These are phyloP conservation scores for Obba rivulosa DNA, from an alignment of 768 basidiomycete genomes.

Conservation along the genomic window DNA sequence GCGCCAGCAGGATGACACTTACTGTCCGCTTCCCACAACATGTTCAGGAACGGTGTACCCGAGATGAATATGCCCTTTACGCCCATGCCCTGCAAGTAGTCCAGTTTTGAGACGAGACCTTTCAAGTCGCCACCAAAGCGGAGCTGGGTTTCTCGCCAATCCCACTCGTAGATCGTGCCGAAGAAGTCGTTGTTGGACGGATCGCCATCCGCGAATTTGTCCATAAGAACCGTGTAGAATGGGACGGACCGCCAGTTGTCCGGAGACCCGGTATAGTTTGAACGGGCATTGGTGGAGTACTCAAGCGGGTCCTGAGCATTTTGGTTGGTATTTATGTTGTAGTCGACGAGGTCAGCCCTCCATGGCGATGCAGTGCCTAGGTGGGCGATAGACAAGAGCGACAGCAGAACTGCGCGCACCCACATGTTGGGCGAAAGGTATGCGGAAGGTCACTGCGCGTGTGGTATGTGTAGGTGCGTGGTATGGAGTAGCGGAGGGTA, in stretches of 20 bases:
- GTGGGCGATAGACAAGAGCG: conserved; percentile 33
- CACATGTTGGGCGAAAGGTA: conserved; percentile 33
- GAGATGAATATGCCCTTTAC: conserved; percentile 82
- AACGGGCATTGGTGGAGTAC: conserved; percentile 55
- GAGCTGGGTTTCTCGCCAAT: conserved; percentile 85
- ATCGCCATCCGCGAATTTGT: conserved; percentile 94
- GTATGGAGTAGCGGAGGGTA: conserved; percentile 7
- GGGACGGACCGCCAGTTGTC: conserved; percentile 81
- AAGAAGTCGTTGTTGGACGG: conserved; percentile 92
- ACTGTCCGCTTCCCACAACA: conserved; percentile 98
- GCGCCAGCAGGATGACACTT: conserved; percentile 27
- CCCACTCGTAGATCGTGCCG: conserved; percentile 70
- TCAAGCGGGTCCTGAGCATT: conserved; percentile 61
- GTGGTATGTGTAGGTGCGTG: conserved; percentile 2
- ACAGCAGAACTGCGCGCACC: conserved; percentile 39
- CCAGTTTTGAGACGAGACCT: conserved; percentile 67
- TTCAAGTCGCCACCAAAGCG: conserved; percentile 87
- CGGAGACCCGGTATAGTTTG: conserved; percentile 74
- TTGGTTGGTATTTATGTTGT: conserved; percentile 78
- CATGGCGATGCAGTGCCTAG: conserved; percentile 58
- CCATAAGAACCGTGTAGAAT: conserved; percentile 76
- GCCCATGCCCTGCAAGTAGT: conserved; percentile 91
- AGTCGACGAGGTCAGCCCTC: conserved; percentile 56
- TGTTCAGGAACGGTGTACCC: conserved; percentile 89
- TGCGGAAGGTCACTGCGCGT: not conserved